A percentile compares a stretch with the other conserved stretches of the same genome.
Evolutionary conservation across 306 rosid genomes (phyloP).

Genomic region (Castanea sativa): DNA sequence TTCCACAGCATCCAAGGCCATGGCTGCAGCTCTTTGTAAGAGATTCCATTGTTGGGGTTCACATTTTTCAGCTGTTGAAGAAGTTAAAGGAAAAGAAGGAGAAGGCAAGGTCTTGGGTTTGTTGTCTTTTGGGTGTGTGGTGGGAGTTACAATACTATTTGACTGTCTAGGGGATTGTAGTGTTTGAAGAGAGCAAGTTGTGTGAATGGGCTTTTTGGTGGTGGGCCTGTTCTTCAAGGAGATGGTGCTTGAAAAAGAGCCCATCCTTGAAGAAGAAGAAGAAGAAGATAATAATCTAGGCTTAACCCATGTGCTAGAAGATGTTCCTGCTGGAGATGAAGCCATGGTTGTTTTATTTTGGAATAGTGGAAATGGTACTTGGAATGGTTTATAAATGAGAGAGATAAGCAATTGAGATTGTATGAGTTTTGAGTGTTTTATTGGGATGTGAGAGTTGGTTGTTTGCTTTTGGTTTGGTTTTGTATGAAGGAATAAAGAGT

Average conservation of each 20-base stretch:
- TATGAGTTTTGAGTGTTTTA: conserved; percentile 4
- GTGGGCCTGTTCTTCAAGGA: conserved; percentile 4
- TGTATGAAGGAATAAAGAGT: background rate
- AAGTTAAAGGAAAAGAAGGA: background rate
- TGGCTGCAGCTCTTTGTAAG: conserved; percentile 49
- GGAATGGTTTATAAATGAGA: background rate
- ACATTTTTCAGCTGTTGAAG: background rate
- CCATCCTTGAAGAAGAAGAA: conserved; percentile 12
- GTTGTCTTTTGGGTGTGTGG: conserved; percentile 9
- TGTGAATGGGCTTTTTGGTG: background rate
- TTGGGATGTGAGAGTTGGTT: background rate
- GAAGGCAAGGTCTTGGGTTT: background rate
- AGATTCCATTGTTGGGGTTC: conserved; percentile 41
- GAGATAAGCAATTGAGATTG: background rate
- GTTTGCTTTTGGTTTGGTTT: background rate
- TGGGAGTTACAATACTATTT: background rate
- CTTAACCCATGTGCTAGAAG: conserved; percentile 32
- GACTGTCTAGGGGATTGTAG: conserved; percentile 42
- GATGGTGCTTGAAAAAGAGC: conserved; percentile 30
- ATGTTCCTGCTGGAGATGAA: conserved; percentile 11
- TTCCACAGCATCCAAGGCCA: conserved; percentile 67
- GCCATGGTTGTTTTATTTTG: conserved; percentile 36
- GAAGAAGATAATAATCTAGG: conserved; percentile 20
- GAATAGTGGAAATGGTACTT: background rate
- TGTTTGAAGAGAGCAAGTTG: conserved; percentile 58